A percentile compares a stretch with the other conserved stretches of the same genome.
phyloP scores from a whole-genome alignment of 176 grass and related monocot genomes.

The Coix lacrymajobi region DNA sequence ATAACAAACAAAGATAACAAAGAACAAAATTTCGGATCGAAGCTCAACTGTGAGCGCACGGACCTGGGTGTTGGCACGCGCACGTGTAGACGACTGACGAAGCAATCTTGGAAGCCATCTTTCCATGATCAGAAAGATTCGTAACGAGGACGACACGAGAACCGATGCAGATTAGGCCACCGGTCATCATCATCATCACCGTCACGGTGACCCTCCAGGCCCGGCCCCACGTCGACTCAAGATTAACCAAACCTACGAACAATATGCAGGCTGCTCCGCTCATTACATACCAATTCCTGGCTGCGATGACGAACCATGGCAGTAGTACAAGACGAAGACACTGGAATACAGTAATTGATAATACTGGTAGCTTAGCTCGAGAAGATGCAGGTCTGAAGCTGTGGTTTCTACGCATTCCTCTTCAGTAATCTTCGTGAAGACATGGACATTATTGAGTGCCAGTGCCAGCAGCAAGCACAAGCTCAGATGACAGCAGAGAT shows the following conservation, averaged over 20 bases:
- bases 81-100: conserved; percentile 13
- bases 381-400: background rate
- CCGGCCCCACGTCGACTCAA: background rate
- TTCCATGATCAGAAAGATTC: conserved; percentile 48
- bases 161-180: background rate
- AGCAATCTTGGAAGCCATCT: conserved; percentile 51
- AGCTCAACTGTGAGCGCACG: background rate
- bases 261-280: background rate
- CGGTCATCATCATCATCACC: background rate
- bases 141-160: conserved; percentile 20
- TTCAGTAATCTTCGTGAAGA: background rate
- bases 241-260: background rate
- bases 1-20: no score
- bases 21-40: no score
- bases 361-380: background rate
- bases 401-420: background rate
- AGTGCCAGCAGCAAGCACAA: background rate
- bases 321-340: no score
- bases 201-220: background rate
- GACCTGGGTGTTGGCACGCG: background rate
- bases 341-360: no score
- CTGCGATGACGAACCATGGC: no score
- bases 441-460: background rate
- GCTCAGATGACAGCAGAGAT: background rate
- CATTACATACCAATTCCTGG: no score